Base-by-base conservation (phyloP, 352 stramenopile genomes). In the Phytophthora hybrid region DNA sequence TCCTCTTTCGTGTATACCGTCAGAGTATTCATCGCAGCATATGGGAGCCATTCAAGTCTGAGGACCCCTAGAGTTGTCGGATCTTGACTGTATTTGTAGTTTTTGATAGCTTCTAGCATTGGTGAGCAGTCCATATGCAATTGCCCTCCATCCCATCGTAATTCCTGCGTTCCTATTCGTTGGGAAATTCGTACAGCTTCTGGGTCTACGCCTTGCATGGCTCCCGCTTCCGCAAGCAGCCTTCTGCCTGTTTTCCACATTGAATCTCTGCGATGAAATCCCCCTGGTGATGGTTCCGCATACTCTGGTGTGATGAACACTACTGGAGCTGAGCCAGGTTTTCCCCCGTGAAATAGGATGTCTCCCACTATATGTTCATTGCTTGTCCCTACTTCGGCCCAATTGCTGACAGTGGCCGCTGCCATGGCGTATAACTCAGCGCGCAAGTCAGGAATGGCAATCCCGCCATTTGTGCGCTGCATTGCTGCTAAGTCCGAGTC, bases 401-500 rank as follows among this genome's bases (percentile, higher is more conserved):
- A 14, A 44, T 44, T 44, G 37, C 37, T 44, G 37, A 44, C 37
- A 6, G 37, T 14, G 4, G 37, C 37, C 16, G 37, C 57, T 21
- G 39, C 57, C 39, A 63, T 63, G 3, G 57, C 57, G 8, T 54
- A 21, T 19, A 53, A 47, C 13, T 63, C 57, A 5, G 37, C 11
- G 10, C 57, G 10, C 8, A 63, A 21, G 23, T 63, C 57, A 18
- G 57, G 37, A 21, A 63, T 21, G 13, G 39, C 57, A 23, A 63
- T 5, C 21, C 57, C 39, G 6, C 57, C 57, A 6, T 44, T 44
- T 1, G 31, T 53, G 7, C 47, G 46, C 4, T 29, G 60, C 8
- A 61, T 11, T 1, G 49, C 31, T 3, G 51, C 61, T 13, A 68
- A 9, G 4, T 68, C 61, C 0, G 61, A 49, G 14, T 68, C 21